These are phyloP conservation scores for Kurtzmaniella quercitrusa DNA, from an alignment of 1,139 yeast genomes.

Conservation along the genomic window DNA sequence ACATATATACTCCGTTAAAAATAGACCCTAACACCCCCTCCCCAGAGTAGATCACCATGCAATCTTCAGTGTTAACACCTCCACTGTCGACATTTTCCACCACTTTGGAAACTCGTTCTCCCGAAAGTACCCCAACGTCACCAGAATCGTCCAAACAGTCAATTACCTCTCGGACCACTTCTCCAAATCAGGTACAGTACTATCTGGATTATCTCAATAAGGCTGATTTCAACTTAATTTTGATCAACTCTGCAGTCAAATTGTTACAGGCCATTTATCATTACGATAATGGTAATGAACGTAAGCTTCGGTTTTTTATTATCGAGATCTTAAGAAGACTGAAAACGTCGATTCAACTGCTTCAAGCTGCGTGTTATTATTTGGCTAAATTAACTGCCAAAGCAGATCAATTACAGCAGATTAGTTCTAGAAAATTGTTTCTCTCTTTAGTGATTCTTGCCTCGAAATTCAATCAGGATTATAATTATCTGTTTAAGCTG, in stretches of 20 bases:
- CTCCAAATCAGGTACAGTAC: conserved; percentile 38
- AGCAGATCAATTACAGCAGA: conserved; percentile 7
- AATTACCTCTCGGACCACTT: not conserved
- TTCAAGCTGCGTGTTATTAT: conserved; percentile 66
- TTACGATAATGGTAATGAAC: conserved; percentile 13
- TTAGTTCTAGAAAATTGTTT: conserved; percentile 63
- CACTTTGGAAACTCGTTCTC: conserved; percentile 3
- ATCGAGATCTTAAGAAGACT: conserved; percentile 67
- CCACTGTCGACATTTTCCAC: conserved; percentile 5
- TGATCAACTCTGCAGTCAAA: conserved; percentile 35
- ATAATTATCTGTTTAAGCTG: conserved; percentile 62
- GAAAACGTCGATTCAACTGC: conserved; percentile 58
- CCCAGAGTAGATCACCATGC: too few relatives aligned
- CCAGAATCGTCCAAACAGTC: not conserved
- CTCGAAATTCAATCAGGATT: conserved; percentile 70
- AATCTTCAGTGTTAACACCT: conserved; percentile 1
- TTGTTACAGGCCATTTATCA: conserved; percentile 32
- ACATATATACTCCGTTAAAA: too few relatives aligned
- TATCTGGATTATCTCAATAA: conserved; percentile 39
- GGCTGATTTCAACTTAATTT: conserved; percentile 37
- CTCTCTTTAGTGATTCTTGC: conserved; percentile 65
- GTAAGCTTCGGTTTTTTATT: conserved; percentile 43
- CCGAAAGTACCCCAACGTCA: conserved; percentile 4
- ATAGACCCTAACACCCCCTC: too few relatives aligned
- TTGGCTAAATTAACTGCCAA: conserved; percentile 41